Evolutionary conservation across 805 yeast genomes (phyloP).

Genomic region (Zygoascus flipseniorum): DNA sequence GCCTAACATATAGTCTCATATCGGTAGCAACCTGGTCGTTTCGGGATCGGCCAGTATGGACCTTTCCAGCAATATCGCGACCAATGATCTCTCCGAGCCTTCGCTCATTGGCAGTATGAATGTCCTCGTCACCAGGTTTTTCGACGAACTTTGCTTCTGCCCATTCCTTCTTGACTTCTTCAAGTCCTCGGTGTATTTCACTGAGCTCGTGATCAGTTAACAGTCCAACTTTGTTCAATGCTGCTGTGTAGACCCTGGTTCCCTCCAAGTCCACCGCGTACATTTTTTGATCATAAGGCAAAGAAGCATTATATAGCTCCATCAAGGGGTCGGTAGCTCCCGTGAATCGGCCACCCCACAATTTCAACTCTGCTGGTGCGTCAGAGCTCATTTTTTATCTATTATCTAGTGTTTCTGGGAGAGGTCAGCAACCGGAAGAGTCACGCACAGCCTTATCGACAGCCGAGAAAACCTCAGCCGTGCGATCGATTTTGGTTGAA

Average conservation of each 20-base stretch:
- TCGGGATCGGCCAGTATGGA: conserved; percentile 98
- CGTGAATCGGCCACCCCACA: conserved; percentile 99
- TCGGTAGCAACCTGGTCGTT: conserved; percentile 99
- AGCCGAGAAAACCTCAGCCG: neutral
- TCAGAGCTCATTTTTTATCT: conserved; percentile 2
- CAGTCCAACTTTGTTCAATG: conserved; percentile 70
- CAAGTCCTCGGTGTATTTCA: conserved; percentile 80
- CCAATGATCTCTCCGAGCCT: conserved; percentile 95
- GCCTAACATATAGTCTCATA: conserved; percentile 90
- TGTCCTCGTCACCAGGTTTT: conserved; percentile 91
- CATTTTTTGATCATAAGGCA: conserved; percentile 94
- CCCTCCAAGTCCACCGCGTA: conserved; percentile 91
- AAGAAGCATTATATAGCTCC: conserved; percentile 94
- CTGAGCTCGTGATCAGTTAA: conserved; percentile 62
- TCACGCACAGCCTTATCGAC: neutral
- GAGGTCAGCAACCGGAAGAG: neutral
- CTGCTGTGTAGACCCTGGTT: conserved; percentile 86
- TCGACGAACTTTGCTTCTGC: conserved; percentile 54
- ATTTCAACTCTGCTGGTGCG: conserved; percentile 49
- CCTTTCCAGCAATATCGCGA: conserved; percentile 88
- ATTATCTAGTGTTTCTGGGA: neutral
- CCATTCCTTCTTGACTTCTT: conserved; percentile 74
- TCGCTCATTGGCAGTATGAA: conserved; percentile 98
- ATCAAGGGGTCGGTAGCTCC: conserved; percentile 93
- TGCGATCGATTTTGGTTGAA: neutral